Base-by-base conservation (phyloP, 176 grass and related monocot species). In the Lolium multiflorum region DNA sequence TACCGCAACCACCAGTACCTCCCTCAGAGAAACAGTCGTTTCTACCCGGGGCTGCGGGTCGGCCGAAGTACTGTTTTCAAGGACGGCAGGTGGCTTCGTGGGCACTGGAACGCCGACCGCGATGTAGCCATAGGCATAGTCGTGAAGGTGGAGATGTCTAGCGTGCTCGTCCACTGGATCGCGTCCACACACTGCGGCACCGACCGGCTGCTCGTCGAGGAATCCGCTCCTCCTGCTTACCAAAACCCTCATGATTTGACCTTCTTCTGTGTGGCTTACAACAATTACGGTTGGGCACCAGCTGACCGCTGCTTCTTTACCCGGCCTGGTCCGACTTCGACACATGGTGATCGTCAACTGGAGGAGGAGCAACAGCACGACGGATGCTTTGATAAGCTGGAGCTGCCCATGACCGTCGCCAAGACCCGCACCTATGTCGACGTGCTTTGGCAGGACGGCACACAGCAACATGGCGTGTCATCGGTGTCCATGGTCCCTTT, bases 141-240 rank as follows among this genome's bases (percentile, higher is more conserved):
- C 7, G 2, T 17, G 24, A 86, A 37, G 24, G 51, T 71, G 10
- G 17, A 56, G 24, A 28, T 6, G 10, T 26, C 76, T 39, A 24
- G 17, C 12, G 76, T 80, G 11, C 13, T 86, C 41, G 84, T 86
- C 52, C 1, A 38, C 11, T 86, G 84, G 84, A 11, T 80, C 4
- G 65, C 64, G 3, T 43, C 75, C 2, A 13, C 0, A 31, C 51
- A 57, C 8, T 28, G 10, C 28, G 74, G 74, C 74, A 57, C 28
- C 16, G 14, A 38, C 26, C 17, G 1, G 8, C 14, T 0, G 8
- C 57, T 59, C 51, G 14, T 83, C 13, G 4, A 39, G 3, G 46
- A 9, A 10, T 28, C 9, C 0, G 48, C 71, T 4, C 82, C 62
- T 9, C 74, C 58, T 7, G 4, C 82, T 17, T 16, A 68, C 64